Evolutionary conservation across 2,329 filamentous ascomycete genomes (phyloP), one percentile per base, ranked within the genome.

Genomic region (Macrophomina tecta): DNA sequence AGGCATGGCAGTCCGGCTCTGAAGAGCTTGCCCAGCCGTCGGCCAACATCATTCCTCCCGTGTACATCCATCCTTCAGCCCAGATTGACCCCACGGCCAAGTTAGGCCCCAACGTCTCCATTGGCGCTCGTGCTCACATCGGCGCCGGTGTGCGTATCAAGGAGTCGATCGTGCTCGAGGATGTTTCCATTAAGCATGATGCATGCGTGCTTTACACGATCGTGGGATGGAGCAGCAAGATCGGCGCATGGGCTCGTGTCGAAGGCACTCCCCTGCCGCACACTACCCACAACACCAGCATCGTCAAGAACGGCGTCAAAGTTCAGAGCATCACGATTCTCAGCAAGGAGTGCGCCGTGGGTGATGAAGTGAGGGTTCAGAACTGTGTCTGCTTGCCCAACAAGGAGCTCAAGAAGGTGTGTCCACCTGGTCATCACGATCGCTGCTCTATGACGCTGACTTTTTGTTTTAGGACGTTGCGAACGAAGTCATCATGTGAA

Each of bases 301-400:
- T 98, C 74, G 86, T 98, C 80, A 98, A 97, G 88, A 97, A 97
- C 75, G 95, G 95, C 62, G 90, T 98, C 80, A 98, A 98, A 85
- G 95, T 99, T 62, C 95, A 98, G 85, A 97, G 93, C 80, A 95
- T 98, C 77, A 98, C 94, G 55, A 99, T 98, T 72, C 81, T 99
- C 69, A 94, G 94, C 77, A 97, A 98, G 85, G 95, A 99, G 80
- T 98, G 94, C 76, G 88, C 85, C 66, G 95, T 98, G 36, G 93
- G 91, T 4, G 95, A 99, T 74, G 95, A 98, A 81, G 90, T 98
- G 11, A 89, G 93, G 69, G 93, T 99, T 73, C 94, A 98, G 83
- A 98, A 99, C 83, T 99, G 95, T 79, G 90, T 99, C 68, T 98
- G 95, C 82, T 82, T 99, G 83, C 95, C 95, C 9, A 97, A 94